phyloP scores from a whole-genome alignment of 2,329 filamentous ascomycete species.

The Colletotrichum orchidophilum region DNA sequence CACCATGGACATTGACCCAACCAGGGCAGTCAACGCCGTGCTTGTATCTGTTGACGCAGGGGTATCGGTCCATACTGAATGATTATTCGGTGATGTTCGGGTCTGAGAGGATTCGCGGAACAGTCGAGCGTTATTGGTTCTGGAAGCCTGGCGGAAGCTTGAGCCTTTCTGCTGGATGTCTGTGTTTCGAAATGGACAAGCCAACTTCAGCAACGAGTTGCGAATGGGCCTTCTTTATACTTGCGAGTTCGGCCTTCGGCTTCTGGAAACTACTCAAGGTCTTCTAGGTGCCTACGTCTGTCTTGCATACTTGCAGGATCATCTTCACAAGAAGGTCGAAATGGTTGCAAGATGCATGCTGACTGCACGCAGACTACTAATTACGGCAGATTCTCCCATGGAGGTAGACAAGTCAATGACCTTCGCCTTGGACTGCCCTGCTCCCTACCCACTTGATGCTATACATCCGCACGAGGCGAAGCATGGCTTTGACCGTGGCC shows the following conservation, averaged over 20 bases:
- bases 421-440: not conserved
- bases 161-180: not conserved
- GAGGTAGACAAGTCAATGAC: not conserved
- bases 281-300: not conserved
- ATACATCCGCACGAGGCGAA: constrained; percentile 10
- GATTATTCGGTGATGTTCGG: not conserved
- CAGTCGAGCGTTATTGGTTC: not conserved
- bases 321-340: not conserved
- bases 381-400: not conserved
- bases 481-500: constrained; percentile 3
- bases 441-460: constrained; percentile 1
- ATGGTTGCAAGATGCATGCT: constrained; percentile 24
- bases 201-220: not conserved
- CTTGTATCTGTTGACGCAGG: constrained; percentile 31
- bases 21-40: constrained; percentile 30
- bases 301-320: constrained; percentile 1
- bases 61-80: constrained; percentile 25
- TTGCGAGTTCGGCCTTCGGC: not conserved
- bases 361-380: constrained; percentile 19
- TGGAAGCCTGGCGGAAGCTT: not conserved
- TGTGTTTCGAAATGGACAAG: not conserved
- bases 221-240: constrained; percentile 19
- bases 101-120: not conserved
- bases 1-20: constrained; percentile 23
- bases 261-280: constrained; percentile 1